Conservation (phyloP, 208 protist genomes). For the Leishmania turanica region DNA sequence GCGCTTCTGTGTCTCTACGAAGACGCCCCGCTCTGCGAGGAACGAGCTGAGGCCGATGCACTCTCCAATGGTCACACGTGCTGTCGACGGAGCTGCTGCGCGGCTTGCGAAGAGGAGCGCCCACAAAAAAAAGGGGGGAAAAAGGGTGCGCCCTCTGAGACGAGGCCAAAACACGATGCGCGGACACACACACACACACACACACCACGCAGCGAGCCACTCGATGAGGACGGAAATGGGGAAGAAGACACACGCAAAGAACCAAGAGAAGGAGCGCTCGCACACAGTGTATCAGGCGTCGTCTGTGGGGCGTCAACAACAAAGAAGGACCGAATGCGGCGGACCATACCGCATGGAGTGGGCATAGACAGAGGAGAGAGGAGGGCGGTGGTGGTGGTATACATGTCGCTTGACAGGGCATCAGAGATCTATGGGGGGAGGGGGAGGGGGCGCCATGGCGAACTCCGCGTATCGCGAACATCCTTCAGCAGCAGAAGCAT, state of each 20-base stretch:
- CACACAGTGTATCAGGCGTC: neutral
- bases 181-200: slow-evolving; percentile 9
- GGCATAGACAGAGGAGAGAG: neutral
- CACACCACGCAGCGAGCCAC: neutral
- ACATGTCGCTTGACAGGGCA: neutral
- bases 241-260: neutral
- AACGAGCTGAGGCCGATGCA: neutral
- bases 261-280: neutral
- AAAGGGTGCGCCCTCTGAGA: neutral
- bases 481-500: neutral
- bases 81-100: neutral
- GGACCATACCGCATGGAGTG: neutral
- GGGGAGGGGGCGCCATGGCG: neutral
- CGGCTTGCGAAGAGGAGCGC: neutral
- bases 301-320: neutral
- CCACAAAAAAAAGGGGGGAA: too few species aligned
- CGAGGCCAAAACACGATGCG: neutral
- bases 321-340: neutral
- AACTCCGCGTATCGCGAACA: neutral
- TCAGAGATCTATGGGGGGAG: neutral
- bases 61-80: neutral
- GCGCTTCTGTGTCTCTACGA: neutral
- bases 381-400: neutral
- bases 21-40: neutral
- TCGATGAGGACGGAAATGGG: neutral